These are phyloP conservation scores for Pisolithus tinctorius DNA, from an alignment of 768 basidiomycete genomes.

Conservation along the genomic window DNA sequence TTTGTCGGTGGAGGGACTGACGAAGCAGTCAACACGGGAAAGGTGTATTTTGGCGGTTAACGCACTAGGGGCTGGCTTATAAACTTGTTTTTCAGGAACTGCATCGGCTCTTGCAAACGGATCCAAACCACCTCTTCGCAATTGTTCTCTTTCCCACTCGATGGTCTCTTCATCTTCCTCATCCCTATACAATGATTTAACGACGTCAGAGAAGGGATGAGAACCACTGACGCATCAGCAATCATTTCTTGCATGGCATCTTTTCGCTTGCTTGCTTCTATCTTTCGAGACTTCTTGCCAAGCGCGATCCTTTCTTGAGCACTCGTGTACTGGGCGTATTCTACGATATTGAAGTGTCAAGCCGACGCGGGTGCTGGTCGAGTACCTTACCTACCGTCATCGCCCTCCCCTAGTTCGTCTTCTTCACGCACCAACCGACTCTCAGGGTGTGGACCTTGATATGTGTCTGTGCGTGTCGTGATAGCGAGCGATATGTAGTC, in stretches of 20 bases:
- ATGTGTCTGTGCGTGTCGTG: constrained; percentile 43
- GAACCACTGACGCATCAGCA: constrained; percentile 59
- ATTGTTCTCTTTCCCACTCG: constrained; percentile 83
- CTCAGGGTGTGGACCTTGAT: constrained; percentile 76
- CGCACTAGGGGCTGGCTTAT: constrained; percentile 70
- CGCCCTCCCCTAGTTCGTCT: constrained; percentile 82
- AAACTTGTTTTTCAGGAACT: constrained; percentile 45
- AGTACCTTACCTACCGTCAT: constrained; percentile 58
- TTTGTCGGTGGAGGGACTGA: constrained; percentile 61
- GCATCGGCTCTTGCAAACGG: constrained; percentile 30
- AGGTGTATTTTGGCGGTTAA: constrained; percentile 1
- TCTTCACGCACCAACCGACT: constrained; percentile 80
- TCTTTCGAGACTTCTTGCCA: constrained; percentile 74
- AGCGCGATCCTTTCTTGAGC: constrained; percentile 82
- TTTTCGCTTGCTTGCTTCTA: constrained; percentile 58
- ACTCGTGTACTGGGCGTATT: constrained; percentile 82
- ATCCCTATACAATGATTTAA: constrained; percentile 36
- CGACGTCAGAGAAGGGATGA: not conserved
- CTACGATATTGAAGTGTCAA: constrained; percentile 31
- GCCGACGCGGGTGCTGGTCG: not conserved
- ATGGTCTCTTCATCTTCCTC: constrained; percentile 80
- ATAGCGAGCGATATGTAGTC: constrained; percentile 80
- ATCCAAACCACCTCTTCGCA: constrained; percentile 64
- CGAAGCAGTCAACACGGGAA: constrained; percentile 9
- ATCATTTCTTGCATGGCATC: constrained; percentile 77